These are phyloP conservation scores for Melanopsichium pennsylvanicum DNA, from an alignment of 1,284 basidiomycete species.

Conservation along the genomic window DNA sequence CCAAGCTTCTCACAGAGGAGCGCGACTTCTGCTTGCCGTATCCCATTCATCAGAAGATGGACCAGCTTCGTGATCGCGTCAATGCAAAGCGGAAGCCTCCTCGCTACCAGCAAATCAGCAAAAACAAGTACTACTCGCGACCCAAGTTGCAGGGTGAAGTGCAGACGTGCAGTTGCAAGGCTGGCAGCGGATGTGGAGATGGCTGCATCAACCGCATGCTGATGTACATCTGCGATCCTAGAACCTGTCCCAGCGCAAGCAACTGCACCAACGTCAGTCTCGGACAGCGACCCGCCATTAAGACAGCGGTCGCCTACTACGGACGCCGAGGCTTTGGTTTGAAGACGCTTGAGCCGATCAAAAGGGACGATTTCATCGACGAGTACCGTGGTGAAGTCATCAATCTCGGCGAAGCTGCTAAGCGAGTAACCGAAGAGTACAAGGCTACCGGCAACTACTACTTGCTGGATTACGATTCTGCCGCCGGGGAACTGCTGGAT, in stretches of 20 bases:
- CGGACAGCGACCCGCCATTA: conserved; percentile 46
- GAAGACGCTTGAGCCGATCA: conserved; percentile 46
- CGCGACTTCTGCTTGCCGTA: conserved; percentile 49
- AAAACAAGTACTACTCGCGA: conserved; percentile 52
- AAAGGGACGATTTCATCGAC: conserved; percentile 51
- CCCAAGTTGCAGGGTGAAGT: conserved; percentile 53
- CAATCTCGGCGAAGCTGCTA: conserved; percentile 47
- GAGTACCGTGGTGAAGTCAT: conserved; percentile 64
- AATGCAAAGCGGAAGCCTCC: conserved; percentile 52
- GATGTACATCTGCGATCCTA: conserved; percentile 56
- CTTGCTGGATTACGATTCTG: conserved; percentile 58
- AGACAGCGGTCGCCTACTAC: conserved; percentile 46
- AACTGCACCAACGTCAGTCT: conserved; percentile 59
- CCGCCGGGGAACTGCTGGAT: conserved; percentile 60
- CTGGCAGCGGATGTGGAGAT: conserved; percentile 42
- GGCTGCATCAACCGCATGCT: conserved; percentile 60
- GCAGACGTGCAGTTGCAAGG: conserved; percentile 53
- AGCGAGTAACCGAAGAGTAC: conserved; percentile 53
- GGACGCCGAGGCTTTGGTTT: conserved; percentile 60
- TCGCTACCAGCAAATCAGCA: conserved; percentile 49
- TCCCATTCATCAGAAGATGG: conserved; percentile 29
- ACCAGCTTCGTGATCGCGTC: conserved; percentile 40
- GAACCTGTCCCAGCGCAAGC: conserved; percentile 54
- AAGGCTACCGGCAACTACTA: conserved; percentile 57
- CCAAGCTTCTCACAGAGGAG: conserved; percentile 39